These are phyloP conservation scores for Malassezia yamatoensis DNA, from an alignment of 1,284 basidiomycete species.

Conservation along the genomic window DNA sequence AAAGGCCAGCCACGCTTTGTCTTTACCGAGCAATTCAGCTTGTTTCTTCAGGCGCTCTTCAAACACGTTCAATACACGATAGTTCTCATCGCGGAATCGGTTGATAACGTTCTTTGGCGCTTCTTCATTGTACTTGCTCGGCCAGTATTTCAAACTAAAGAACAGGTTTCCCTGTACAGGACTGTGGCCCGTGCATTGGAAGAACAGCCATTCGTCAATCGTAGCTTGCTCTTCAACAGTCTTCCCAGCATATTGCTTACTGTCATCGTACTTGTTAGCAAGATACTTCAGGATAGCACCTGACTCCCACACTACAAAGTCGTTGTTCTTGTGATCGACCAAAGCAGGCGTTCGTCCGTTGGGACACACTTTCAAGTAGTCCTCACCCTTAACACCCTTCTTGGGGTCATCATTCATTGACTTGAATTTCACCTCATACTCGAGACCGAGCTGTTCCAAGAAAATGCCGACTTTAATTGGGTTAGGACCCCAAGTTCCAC, in stretches of 20 bases:
- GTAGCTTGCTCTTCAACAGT: constrained; percentile 23
- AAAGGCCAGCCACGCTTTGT: constrained; percentile 24
- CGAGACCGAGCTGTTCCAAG: constrained; percentile 33
- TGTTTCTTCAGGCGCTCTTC: constrained; percentile 31
- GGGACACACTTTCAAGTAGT: constrained; percentile 31
- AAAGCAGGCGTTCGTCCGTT: constrained; percentile 37
- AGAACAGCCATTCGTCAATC: constrained; percentile 29
- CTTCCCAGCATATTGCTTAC: constrained; percentile 24
- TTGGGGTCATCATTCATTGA: constrained; percentile 20
- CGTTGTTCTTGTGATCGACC: constrained; percentile 30
- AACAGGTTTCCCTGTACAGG: constrained; percentile 28
- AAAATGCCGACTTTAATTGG: constrained; percentile 38
- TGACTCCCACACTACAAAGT: constrained; percentile 31
- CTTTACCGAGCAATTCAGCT: constrained; percentile 21
- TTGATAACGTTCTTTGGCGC: constrained; percentile 25
- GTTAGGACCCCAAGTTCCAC: constrained; percentile 24
- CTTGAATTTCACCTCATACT: constrained; percentile 32
- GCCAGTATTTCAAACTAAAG: constrained; percentile 21
- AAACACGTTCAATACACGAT: constrained; percentile 32
- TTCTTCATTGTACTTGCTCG: constrained; percentile 16
- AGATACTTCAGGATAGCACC: constrained; percentile 38
- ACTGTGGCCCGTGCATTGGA: constrained; percentile 31
- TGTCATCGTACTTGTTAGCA: constrained; percentile 31
- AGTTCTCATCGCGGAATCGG: constrained; percentile 31
- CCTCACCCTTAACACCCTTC: constrained; percentile 35